These are phyloP conservation scores for Pichia sp. DNA, from an alignment of 1,139 yeast species.

Conservation along the genomic window DNA sequence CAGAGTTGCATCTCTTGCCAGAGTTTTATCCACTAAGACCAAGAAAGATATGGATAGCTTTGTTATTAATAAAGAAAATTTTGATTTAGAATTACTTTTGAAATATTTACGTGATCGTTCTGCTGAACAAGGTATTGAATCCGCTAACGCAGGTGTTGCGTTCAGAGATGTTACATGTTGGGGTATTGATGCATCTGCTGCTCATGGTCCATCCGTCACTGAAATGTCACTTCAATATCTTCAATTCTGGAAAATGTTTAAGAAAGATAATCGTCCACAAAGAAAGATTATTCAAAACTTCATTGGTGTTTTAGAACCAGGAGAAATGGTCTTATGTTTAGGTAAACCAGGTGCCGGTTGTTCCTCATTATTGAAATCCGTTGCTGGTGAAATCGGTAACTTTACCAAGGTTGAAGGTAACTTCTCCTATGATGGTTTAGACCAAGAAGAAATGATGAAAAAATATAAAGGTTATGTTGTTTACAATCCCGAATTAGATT, in stretches of 20 bases:
- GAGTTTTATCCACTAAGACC: conserved; percentile 24
- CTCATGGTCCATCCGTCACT: conserved; percentile 20
- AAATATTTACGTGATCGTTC: conserved; percentile 32
- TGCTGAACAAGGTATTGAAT: conserved; percentile 40
- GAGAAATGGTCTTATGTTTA: conserved; percentile 39
- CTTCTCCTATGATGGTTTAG: conserved; percentile 41
- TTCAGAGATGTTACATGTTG: conserved; percentile 40
- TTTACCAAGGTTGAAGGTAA: conserved; percentile 25
- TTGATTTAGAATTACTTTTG: conserved; percentile 30
- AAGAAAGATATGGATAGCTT: conserved; percentile 22
- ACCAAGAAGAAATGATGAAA: conserved; percentile 58
- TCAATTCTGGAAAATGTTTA: conserved; percentile 2
- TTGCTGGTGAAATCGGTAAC: conserved; percentile 30
- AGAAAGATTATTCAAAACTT: conserved; percentile 10
- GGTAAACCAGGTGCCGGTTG: conserved; percentile 56
- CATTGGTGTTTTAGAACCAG: conserved; percentile 10
- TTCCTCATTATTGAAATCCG: conserved; percentile 37
- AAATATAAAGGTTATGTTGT: conserved; percentile 36
- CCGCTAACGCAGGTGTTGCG: conserved; percentile 42
- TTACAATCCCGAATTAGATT: conserved; percentile 38
- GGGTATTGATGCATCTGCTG: conserved; percentile 43
- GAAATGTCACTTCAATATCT: conserved; percentile 1
- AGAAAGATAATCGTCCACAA: conserved; percentile 8
- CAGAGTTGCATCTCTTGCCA: conserved; percentile 22
- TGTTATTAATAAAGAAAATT: conserved; percentile 21